Base-by-base conservation (phyloP, 805 yeast species). In the Lipomyces starkeyi region DNA sequence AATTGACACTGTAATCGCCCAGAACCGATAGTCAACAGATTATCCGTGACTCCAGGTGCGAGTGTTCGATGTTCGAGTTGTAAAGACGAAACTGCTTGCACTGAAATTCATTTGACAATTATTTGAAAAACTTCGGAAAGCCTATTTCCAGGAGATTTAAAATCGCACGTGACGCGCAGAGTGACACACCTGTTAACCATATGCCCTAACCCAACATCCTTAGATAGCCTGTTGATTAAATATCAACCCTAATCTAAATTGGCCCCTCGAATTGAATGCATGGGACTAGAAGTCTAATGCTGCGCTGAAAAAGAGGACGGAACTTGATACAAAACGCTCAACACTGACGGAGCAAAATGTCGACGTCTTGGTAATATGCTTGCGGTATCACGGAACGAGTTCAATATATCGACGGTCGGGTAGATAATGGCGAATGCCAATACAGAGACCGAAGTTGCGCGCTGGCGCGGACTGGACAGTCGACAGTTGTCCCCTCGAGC, bases 371-470 rank as follows among this genome's bases (percentile, higher is more conserved):
- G 20, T 17, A 17, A 43, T 43, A 43, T 43, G 9, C 22, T n/a
- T n/a, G 9, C 2, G 2, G 49, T n/a, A 8, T 17, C 9, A 43
- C 20, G 8, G 8, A 43, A 5, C 9, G 22, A n/a, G 49, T 43
- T 43, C 49, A 17, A 43, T 43, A 43, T 43, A 43, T n/a, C 20
- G 49, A 37, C 7, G 20, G 49, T n/a, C 49, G 6, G 49, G 49
- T 43, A 43, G 49, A 37, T 17, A 43, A 43, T 43, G 49, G 49
- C 49, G 49, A 17, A 43, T 43, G 20, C 49, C 49, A n/a, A 43
- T n/a, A 17, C 11, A 43, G 25, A 43, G 11, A 0, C 20, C 22
- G 9, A 17, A 2, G 49, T 17, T 17, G 49, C 20, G 20, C 9
- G 49, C 20, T 2, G 22, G 49, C 49, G 9, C 49, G 22, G 9